phyloP scores from a whole-genome alignment of 2,329 filamentous ascomycete species.

The Aureobasidium sp. region DNA sequence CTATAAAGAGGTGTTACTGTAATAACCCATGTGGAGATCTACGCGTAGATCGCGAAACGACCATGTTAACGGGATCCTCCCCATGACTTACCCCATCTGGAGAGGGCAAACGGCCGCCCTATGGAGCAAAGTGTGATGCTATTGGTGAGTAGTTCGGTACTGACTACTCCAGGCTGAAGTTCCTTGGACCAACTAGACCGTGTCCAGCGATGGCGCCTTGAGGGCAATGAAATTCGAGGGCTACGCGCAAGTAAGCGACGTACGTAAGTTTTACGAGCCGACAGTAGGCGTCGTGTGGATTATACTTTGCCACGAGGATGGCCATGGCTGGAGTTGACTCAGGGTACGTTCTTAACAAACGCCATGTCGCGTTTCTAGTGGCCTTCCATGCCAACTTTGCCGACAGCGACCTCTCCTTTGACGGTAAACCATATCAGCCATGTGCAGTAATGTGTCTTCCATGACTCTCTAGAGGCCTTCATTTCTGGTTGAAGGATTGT shows the following conservation, averaged over 20 bases:
- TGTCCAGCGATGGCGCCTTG: not conserved
- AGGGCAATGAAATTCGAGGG: not conserved
- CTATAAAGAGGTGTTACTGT: too few species aligned
- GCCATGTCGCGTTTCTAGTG: not conserved
- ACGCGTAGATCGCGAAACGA: not conserved
- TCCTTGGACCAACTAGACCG: not conserved
- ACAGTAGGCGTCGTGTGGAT: not conserved
- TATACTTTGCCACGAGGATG: constrained; percentile 7
- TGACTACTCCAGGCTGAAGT: constrained; percentile 5
- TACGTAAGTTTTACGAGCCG: not conserved
- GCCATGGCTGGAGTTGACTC: not conserved
- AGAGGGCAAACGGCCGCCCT: not conserved
- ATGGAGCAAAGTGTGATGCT: not conserved
- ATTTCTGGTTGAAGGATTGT: not conserved
- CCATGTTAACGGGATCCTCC: not conserved
- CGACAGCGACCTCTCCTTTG: not conserved
- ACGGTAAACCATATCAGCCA: not conserved
- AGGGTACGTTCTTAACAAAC: not conserved
- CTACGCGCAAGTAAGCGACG: not conserved
- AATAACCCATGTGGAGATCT: not conserved
- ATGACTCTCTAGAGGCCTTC: not conserved
- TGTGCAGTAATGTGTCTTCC: not conserved
- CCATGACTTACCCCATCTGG: constrained; percentile 1
- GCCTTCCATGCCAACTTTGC: constrained; percentile 5
- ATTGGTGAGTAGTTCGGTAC: not conserved